Base-by-base conservation (phyloP, 345 rosid species). In the Turnera subulata region DNA sequence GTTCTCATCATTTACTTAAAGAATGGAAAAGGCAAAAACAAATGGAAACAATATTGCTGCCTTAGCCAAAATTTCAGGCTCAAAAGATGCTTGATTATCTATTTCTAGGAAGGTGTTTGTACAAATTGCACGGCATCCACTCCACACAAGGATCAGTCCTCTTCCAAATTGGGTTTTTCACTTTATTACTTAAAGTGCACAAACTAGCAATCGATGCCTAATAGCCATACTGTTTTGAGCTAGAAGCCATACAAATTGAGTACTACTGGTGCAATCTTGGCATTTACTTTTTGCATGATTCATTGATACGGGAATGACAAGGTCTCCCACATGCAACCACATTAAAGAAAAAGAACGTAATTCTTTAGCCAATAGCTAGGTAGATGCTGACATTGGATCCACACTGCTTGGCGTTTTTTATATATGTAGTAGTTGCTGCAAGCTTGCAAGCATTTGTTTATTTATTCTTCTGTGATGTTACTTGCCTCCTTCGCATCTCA, bases 361-460 rank as follows among this genome's bases (percentile, higher is more conserved):
- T 6, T 35, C 15, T 58, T 32, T 17, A 47, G 52, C 42, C 62
- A 10, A 56, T 39, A 47, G 6, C 6, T 35, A 11, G 11, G 14
- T 12, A 11, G 55, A 46, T 58, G 47, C 47, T 50, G 66, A 66
- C 64, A 62, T 59, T 62, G 69, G 75, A 72, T 26, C 56, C 56
- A 62, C 42, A 63, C 57, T 46, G 46, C 1, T 32, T 62, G 35
- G 52, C 45, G 50, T 64, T 60, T 62, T 53, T 21, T 51, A 32
- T 24, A 15, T 49, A 64, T n/a, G n/a, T n/a, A 74, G 73, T 53
- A 64, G 76, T 76, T 53, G 78, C 59, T 73, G 84, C 80, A 67
- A 79, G 76, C 80, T 79, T 66, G 76, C 80, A 79, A 70, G 60
- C 68, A 64, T 64, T 56, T 55, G 40, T 26, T 64, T 38, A 7